phyloP scores from a whole-genome alignment of 176 grass and related monocot genomes.

The Coix lacrymajobi region DNA sequence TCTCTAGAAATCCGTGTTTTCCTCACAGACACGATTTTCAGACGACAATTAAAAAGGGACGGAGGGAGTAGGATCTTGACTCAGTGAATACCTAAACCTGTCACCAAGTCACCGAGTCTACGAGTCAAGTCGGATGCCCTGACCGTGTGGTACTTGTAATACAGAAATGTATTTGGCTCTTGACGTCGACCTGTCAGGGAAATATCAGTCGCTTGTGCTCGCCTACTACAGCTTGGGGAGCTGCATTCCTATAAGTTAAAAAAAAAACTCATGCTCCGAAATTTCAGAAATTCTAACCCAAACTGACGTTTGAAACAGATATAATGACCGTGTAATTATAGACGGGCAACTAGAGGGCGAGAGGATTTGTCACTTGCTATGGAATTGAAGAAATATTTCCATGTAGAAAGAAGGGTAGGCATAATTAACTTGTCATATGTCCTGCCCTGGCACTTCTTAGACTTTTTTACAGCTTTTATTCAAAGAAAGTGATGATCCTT shows the following conservation, averaged over 20 bases:
- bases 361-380: not conserved
- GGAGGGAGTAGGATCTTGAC: slow-evolving; percentile 2
- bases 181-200: not conserved
- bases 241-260: not conserved
- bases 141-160: not conserved
- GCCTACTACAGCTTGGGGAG: not conserved
- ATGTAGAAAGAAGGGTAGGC: not conserved
- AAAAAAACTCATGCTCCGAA: slow-evolving; percentile 5
- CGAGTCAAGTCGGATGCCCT: not conserved
- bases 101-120: not conserved
- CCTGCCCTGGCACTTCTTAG: not conserved
- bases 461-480: too few relatives aligned
- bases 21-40: too few relatives aligned
- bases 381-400: too few relatives aligned
- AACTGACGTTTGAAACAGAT: not conserved
- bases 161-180: not conserved
- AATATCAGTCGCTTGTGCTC: not conserved
- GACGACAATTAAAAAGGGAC: too few relatives aligned
- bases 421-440: not conserved
- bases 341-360: not conserved
- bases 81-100: not conserved
- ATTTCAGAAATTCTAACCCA: not conserved
- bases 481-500: too few relatives aligned
- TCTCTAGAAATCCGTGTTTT: too few relatives aligned
- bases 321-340: not conserved